phyloP scores from a whole-genome alignment of 768 basidiomycete genomes.

The Psilocybe sp. region DNA sequence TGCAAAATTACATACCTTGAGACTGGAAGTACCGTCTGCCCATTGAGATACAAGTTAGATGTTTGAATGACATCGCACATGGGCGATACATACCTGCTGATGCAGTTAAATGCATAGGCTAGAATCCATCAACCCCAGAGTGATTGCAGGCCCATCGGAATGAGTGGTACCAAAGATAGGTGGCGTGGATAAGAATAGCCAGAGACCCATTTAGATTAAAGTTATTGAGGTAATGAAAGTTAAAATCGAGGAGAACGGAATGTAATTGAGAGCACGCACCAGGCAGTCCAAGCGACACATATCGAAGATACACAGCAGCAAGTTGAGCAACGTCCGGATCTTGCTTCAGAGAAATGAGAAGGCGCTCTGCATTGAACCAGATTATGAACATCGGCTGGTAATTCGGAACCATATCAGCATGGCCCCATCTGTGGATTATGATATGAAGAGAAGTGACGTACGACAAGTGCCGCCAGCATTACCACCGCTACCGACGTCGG shows the following conservation, averaged over 20 bases:
- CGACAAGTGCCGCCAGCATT: constrained; percentile 54
- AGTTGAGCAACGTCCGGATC: constrained; percentile 81
- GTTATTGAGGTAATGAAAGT: not conserved
- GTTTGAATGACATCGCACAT: not conserved
- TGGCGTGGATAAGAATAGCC: constrained; percentile 1
- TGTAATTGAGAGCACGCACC: constrained; percentile 27
- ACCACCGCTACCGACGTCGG: constrained; percentile 49
- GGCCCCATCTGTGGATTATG: too few species aligned
- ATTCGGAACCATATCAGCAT: too few species aligned
- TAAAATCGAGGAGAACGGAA: not conserved
- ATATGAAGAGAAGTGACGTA: constrained; percentile 32
- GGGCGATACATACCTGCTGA: constrained; percentile 30
- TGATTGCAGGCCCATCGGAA: too few species aligned
- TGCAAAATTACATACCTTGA: constrained; percentile 47
- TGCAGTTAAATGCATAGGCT: constrained; percentile 53
- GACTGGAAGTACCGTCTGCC: constrained; percentile 76
- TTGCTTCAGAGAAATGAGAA: constrained; percentile 75
- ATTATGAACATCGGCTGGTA: constrained; percentile 55
- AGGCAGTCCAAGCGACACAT: constrained; percentile 76
- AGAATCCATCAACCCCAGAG: not conserved
- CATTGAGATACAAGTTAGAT: not conserved
- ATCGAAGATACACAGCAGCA: constrained; percentile 76
- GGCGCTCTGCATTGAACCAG: constrained; percentile 81
- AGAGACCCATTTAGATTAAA: not conserved
- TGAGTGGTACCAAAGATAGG: not conserved